Percentiles rank a stretch among this genome's conserved stretches.
These are phyloP conservation scores for Ophiocordyceps unilateralis DNA, from an alignment of 2,329 filamentous ascomycete species.

Conservation along the genomic window DNA sequence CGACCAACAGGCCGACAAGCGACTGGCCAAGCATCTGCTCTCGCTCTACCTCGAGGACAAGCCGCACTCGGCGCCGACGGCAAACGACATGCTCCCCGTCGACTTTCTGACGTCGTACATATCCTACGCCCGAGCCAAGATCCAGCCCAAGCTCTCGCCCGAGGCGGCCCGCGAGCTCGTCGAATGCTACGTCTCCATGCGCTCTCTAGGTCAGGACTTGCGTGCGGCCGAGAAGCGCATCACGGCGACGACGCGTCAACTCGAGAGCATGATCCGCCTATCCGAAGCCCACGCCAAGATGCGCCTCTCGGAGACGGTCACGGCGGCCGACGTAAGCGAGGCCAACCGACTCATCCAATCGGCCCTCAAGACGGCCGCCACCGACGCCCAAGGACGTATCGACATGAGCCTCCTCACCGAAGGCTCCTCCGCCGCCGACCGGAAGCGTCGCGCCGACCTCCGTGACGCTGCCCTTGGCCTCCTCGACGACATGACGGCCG, in stretches of 20 bases:
- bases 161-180: constrained; percentile 74
- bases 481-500: constrained; percentile 64
- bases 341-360: constrained; percentile 85
- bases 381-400: constrained; percentile 79
- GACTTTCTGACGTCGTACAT: constrained; percentile 96
- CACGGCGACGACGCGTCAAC: constrained; percentile 88
- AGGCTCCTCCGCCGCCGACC: constrained; percentile 78
- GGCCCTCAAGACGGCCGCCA: constrained; percentile 93
- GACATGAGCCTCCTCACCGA: constrained; percentile 94
- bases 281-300: constrained; percentile 96
- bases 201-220: constrained; percentile 75
- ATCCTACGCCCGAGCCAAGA: constrained; percentile 76
- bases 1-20: constrained; percentile 77
- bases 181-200: constrained; percentile 83
- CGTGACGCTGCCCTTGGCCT: constrained; percentile 60
- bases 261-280: constrained; percentile 97
- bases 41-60: constrained; percentile 89
- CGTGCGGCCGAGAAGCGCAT: constrained; percentile 87
- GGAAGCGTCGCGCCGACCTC: constrained; percentile 66
- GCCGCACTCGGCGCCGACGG: constrained; percentile 63
- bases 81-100: constrained; percentile 68
- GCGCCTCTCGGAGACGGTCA: constrained; percentile 65
- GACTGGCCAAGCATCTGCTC: constrained; percentile 88
- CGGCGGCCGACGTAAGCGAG: constrained; percentile 68
- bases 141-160: constrained; percentile 67